Base-by-base conservation (phyloP, 176 grass and related monocot species). In the Microstegium vimineum region DNA sequence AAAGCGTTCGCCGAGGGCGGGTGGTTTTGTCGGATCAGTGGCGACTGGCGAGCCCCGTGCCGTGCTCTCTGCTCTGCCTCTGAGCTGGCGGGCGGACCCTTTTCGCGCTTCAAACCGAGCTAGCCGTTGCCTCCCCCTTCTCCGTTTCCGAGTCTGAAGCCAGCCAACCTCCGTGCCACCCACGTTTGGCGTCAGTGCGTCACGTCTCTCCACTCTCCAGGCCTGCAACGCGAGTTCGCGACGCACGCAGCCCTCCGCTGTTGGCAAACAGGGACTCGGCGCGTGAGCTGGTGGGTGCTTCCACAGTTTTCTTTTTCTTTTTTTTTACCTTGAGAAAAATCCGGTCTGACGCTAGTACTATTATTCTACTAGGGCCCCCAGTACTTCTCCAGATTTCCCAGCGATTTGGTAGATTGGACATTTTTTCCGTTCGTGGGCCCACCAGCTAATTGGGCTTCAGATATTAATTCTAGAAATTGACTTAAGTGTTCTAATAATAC, bases 11-110 rank as follows among this genome's bases (percentile, higher is more conserved):
- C 38, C 57, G 60, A 73, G 84, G 88, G 74, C 79, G 88, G 88
- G 83, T 90, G 87, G 81, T 59, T 85, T 77, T 85, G 82, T 89
- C 45, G 68, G 75, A 36, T 57, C 27, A 47, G 65, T 35, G 76
- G 62, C 42, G 41, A 45, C 8, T 23, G 54, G 54, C 54, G 77
- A 22, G 61, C 61, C 63, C 31, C 20, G 22, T 8, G 76, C 40
- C 60, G 60, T 61, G 57, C 66, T 30, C 23, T 33, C 3, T 17
- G 47, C 47, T 18, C 46, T 47, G 15, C 45, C 13, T 49, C 47
- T 81, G 84, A 81, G 70, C 70, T 81, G 77, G 77, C 84, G 20
- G 67, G 4, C 84, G 69, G 78, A 1, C 22, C 78, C 69, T 79
- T 84, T 84, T 38, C 60, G 1, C 56, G 31, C 73, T 84, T 77